These are phyloP conservation scores for Tricholoma hemisulphureum DNA, from an alignment of 768 basidiomycete species.

Conservation along the genomic window DNA sequence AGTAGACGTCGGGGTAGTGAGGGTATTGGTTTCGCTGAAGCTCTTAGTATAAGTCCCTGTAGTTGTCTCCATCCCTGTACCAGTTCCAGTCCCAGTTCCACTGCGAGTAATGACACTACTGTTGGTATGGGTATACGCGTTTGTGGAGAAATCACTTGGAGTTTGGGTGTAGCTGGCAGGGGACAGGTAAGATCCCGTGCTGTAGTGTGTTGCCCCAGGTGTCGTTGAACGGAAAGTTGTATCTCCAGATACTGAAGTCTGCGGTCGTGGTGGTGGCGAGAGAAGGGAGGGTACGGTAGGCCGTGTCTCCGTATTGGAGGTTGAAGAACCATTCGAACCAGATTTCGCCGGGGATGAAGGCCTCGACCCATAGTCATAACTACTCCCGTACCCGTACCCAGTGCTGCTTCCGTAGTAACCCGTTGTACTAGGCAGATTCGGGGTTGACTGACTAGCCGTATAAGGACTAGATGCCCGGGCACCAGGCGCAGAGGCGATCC, in stretches of 20 bases:
- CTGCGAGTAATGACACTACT: conserved; percentile 32
- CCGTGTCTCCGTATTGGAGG: conserved; percentile 35
- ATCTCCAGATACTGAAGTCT: conserved; percentile 29
- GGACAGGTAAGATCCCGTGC: conserved; percentile 34
- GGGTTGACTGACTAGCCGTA: conserved; percentile 24
- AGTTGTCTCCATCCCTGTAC: conserved; percentile 41
- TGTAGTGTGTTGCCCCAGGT: conserved; percentile 21
- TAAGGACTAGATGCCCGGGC: conserved; percentile 39
- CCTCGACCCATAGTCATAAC: conserved; percentile 39
- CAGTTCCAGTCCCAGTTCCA: conserved; percentile 31
- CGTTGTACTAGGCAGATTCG: conserved; percentile 25
- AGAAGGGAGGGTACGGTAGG: conserved; percentile 42
- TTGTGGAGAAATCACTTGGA: conserved; percentile 36
- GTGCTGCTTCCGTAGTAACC: conserved; percentile 32
- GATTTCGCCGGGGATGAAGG: conserved; percentile 49
- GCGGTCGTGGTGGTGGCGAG: conserved; percentile 45
- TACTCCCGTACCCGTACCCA: conserved; percentile 28
- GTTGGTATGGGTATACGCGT: conserved; percentile 25
- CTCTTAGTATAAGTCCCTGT: conserved; percentile 39
- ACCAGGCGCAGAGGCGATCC: conserved; percentile 53
- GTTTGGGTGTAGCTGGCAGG: conserved; percentile 38
- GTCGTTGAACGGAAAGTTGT: conserved; percentile 28
- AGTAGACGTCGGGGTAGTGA: conserved; percentile 48
- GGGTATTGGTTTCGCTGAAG: conserved; percentile 36
- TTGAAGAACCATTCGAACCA: conserved; percentile 26